These are phyloP conservation scores for Polytolypa hystricis DNA, from an alignment of 2,329 filamentous ascomycete species.

Conservation along the genomic window DNA sequence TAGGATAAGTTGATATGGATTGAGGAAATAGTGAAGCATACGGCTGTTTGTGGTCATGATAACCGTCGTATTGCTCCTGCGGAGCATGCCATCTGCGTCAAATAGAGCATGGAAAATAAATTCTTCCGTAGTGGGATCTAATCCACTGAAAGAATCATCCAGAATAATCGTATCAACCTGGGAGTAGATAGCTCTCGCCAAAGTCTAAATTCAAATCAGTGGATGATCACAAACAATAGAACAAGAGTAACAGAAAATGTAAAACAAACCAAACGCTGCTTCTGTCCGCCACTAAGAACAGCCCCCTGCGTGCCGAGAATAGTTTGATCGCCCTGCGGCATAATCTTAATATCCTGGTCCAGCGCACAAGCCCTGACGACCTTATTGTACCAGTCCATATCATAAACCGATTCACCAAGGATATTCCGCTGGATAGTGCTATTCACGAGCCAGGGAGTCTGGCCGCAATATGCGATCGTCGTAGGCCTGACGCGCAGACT, in stretches of 20 bases:
- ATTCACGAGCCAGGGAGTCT: constrained; percentile 33
- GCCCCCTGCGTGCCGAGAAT: constrained; percentile 42
- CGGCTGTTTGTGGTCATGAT: constrained; percentile 19
- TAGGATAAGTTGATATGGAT: constrained; percentile 12
- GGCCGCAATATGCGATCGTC: constrained; percentile 32
- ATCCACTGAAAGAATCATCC: constrained; percentile 41
- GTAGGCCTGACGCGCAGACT: constrained; percentile 21
- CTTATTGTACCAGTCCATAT: constrained; percentile 27
- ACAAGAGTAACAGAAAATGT: background rate
- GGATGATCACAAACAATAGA: background rate
- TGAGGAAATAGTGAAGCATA: constrained; percentile 30
- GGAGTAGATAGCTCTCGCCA: constrained; percentile 44
- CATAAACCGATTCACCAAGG: constrained; percentile 25
- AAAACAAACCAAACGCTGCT: constrained; percentile 36
- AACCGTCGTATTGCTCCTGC: constrained; percentile 16
- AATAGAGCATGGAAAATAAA: constrained; percentile 38
- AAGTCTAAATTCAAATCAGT: constrained; percentile 14
- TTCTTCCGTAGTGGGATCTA: constrained; percentile 40
- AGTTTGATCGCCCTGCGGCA: constrained; percentile 34
- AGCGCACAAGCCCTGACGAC: constrained; percentile 28
- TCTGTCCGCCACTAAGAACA: constrained; percentile 43
- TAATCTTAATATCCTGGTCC: constrained; percentile 28
- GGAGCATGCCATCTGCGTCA: constrained; percentile 36
- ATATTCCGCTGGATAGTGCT: constrained; percentile 32
- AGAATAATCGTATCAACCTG: constrained; percentile 38